Evolutionary conservation across 805 yeast genomes (phyloP).

Genomic region (Sugiyamaella smithiae): DNA sequence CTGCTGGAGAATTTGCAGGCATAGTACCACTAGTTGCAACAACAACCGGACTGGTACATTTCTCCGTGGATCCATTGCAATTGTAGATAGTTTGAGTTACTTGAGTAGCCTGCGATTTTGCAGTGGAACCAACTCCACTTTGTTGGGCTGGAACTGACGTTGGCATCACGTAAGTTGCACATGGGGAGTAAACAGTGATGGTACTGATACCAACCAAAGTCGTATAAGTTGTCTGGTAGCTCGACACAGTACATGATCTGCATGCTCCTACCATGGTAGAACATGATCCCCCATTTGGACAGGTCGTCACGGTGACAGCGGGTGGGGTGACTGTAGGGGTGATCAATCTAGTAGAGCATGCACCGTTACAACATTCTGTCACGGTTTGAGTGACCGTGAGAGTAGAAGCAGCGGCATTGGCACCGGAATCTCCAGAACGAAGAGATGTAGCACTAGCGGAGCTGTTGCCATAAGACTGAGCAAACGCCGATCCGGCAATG

Average conservation of each 20-base stretch:
- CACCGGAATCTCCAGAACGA: constrained; percentile 8
- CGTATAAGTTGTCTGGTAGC: constrained; percentile 16
- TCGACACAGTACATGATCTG: constrained; percentile 12
- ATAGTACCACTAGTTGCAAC: not conserved
- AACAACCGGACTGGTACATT: not conserved
- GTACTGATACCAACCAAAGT: constrained; percentile 12
- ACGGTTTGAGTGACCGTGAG: constrained; percentile 24
- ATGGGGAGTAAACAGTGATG: constrained; percentile 22
- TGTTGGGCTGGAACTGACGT: constrained; percentile 7
- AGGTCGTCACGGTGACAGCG: constrained; percentile 14
- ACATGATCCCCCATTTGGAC: constrained; percentile 12
- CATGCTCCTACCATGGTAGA: constrained; percentile 10
- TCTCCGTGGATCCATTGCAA: not conserved
- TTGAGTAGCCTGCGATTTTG: constrained; percentile 1
- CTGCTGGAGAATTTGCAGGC: constrained; percentile 4
- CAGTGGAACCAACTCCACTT: not conserved
- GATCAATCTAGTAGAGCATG: constrained; percentile 14
- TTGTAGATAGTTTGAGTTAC: not conserved
- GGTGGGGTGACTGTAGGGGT: constrained; percentile 17
- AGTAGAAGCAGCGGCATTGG: constrained; percentile 11
- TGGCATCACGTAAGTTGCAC: constrained; percentile 15
- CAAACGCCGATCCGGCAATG: not conserved
- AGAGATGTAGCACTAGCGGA: not conserved
- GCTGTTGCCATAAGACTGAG: constrained; percentile 1
- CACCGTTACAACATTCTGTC: constrained; percentile 21